Conservation (phyloP, 148 eudicot species). For the Fagopyrum homotropicum region DNA sequence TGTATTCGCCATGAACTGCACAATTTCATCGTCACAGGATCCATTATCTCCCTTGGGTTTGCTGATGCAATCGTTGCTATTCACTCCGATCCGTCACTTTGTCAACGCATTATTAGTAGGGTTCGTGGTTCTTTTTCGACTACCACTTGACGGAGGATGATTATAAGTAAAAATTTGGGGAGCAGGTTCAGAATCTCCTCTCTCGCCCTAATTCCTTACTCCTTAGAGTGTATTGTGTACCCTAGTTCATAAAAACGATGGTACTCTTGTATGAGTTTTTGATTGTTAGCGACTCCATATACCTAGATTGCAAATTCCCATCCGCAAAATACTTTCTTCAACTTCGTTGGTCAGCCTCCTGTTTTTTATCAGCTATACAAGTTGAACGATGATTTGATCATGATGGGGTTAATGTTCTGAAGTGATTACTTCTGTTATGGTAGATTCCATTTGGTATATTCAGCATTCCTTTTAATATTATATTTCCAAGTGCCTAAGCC, state of each 20-base stretch:
- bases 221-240: neutral
- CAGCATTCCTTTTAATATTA: neutral
- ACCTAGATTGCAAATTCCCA: too few species aligned
- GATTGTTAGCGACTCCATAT: neutral
- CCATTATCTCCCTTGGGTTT: too few species aligned
- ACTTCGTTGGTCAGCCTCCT: too few species aligned
- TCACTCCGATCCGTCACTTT: too few species aligned
- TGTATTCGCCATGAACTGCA: too few species aligned
- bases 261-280: neutral
- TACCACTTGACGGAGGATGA: neutral
- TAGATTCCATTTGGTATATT: neutral
- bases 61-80: too few species aligned
- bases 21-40: too few species aligned
- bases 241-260: neutral
- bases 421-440: neutral
- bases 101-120: neutral
- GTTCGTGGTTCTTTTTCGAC: neutral
- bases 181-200: neutral
- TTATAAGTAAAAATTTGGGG: neutral
- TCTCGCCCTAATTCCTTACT: neutral
- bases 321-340: too few species aligned
- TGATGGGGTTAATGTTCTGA: neutral
- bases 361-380: too few species aligned
- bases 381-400: neutral
- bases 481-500: too few species aligned